Conservation (phyloP, 192 early-diverging fungal species). For the Pecoramyces ruminantium region DNA sequence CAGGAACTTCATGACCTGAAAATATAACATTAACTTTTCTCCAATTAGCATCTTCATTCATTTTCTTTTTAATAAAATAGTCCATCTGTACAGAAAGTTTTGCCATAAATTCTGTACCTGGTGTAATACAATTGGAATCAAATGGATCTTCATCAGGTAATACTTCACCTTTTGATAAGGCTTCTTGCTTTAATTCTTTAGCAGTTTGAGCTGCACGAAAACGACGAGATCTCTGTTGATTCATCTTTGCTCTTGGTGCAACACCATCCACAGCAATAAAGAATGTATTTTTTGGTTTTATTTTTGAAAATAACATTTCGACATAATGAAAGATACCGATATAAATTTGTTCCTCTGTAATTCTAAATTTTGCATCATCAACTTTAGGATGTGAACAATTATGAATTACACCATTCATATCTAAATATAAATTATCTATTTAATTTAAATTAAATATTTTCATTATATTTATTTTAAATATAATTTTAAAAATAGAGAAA, state of each 20-base stretch:
- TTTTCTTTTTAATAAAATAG: constrained; percentile 72
- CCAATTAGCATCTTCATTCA: constrained; percentile 81
- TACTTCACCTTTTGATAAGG: constrained; percentile 49
- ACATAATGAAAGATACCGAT: constrained; percentile 90
- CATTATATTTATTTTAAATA: neutral
- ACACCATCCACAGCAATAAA: constrained; percentile 83
- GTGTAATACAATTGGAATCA: constrained; percentile 97
- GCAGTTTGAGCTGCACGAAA: constrained; percentile 89
- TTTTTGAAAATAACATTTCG: constrained; percentile 78
- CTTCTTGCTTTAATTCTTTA: constrained; percentile 34
- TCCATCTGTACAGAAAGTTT: constrained; percentile 68
- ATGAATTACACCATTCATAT: constrained; percentile 58
- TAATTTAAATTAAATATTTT: neutral
- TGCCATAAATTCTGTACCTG: constrained; percentile 80
- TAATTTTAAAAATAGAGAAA: constrained; percentile 4
- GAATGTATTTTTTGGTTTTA: constrained; percentile 84
- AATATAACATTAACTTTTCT: constrained; percentile 73
- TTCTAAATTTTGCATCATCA: constrained; percentile 63
- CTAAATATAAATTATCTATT: neutral
- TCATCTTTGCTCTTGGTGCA: constrained; percentile 44
- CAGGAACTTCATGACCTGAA: constrained; percentile 87
- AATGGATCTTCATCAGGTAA: constrained; percentile 44
- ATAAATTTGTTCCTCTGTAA: constrained; percentile 89
- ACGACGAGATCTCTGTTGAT: constrained; percentile 86
- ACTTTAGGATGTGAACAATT: constrained; percentile 91